A percentile compares a stretch with the other conserved stretches of the same genome.
Conservation (phyloP, 108 stramenopile species). For the Thalassiosira profunda region DNA sequence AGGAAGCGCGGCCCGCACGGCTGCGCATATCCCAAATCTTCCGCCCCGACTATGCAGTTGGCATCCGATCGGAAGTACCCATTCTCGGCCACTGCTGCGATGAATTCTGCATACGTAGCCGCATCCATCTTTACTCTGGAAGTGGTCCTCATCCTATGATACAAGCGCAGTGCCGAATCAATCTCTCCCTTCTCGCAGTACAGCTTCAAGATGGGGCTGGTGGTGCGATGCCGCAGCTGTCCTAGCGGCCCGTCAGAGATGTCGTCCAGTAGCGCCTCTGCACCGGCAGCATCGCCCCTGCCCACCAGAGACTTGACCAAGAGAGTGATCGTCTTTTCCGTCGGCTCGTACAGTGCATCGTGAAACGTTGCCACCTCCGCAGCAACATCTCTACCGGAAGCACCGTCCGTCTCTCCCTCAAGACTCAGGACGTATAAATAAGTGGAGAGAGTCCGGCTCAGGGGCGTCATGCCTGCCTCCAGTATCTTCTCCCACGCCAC, state of each 20-base stretch:
- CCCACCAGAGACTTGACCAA: constrained; percentile 69
- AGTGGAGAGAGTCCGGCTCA: constrained; percentile 56
- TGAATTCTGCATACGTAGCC: constrained; percentile 40
- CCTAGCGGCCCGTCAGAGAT: constrained; percentile 40
- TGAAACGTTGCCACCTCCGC: constrained; percentile 80
- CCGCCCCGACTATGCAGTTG: constrained; percentile 33
- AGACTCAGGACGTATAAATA: constrained; percentile 63
- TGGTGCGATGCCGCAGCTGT: constrained; percentile 44
- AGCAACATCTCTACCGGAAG: constrained; percentile 33
- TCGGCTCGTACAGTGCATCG: constrained; percentile 76
- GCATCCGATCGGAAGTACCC: constrained; percentile 46
- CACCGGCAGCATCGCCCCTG: constrained; percentile 64
- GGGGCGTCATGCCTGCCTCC: constrained; percentile 58
- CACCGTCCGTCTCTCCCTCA: constrained; percentile 11
- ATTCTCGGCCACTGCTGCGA: constrained; percentile 40
- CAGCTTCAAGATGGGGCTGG: constrained; percentile 44
- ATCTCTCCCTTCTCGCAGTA: constrained; percentile 54
- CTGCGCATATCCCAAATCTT: constrained; percentile 35
- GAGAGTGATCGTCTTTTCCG: constrained; percentile 74
- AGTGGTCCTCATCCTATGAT: constrained; percentile 46
- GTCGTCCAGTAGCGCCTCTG: constrained; percentile 68
- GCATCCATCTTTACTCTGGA: constrained; percentile 51
- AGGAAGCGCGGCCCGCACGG: constrained; percentile 38
- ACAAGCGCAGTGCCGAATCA: constrained; percentile 45
- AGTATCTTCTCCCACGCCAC: constrained; percentile 77